Evolutionary conservation across 345 rosid species (phyloP), one percentile per base, ranked within the genome.

Genomic region (thale cress (Arabidopsis thaliana)): DNA sequence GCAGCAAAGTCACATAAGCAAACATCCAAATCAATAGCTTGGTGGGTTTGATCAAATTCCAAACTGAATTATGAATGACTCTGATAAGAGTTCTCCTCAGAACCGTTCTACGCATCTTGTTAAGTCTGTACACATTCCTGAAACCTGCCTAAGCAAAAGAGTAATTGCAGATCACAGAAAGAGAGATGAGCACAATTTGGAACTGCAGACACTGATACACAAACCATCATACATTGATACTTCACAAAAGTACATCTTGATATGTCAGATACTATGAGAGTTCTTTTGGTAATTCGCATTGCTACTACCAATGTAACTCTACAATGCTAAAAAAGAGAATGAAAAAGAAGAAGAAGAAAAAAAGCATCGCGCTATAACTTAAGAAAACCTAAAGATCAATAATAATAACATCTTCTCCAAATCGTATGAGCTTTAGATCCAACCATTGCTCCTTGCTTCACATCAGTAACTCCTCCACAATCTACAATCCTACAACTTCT

Each of bases 1-100:
- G 69, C 77, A 66, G 77, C 73, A 78, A 72, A 72, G 73, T 67
- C 77, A 72, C 81, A 72, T 71, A 66, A 71, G 77, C 81, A 78
- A 78, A 52, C 76, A 72, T 57, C 77, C 77, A 71, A 72, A 78
- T 66, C 77, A 69, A 70, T 71, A 48, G 56, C 73, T 51, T 66
- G 68, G 60, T 59, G 45, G 66, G 66, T 76, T 55, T 77, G 61
- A 64, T 71, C 76, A 62, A 38, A 56, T 55, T 37, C 65, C 75
- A 63, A 69, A 71, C 49, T 71, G 56, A 78, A 57, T 65, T 14
- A 62, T 55, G 36, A 53, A 45, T 37, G 75, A 34, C 12, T 69
- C 34, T 71, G 40, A 20, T 57, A 8, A 2, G 36, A 13, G 23
- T 52, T 50, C 49, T 51, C 69, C 24, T 42, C 25, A 40, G 49